Evolutionary conservation across 768 basidiomycete genomes (phyloP).

Genomic region (Lanmaoa pseudosensibilis): DNA sequence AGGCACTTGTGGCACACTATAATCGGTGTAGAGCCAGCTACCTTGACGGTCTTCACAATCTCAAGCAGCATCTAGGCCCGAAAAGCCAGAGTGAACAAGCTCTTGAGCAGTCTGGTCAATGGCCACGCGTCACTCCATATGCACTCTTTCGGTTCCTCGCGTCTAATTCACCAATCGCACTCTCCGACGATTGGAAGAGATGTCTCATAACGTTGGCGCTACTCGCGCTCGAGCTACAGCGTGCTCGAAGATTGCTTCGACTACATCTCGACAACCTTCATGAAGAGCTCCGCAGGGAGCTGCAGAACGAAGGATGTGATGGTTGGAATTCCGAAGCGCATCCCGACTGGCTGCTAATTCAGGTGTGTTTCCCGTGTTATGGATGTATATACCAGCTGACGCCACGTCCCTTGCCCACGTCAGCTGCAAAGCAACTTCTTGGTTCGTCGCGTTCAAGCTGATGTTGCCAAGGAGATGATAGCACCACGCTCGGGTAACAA

Average conservation of each 20-base stretch:
- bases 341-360: conserved; percentile 47
- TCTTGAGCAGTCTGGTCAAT: conserved; percentile 28
- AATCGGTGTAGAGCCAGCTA: conserved; percentile 6
- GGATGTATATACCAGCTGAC: not conserved
- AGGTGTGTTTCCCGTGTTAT: conserved; percentile 28
- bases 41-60: not conserved
- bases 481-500: conserved; percentile 37
- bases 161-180: conserved; percentile 15
- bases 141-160: conserved; percentile 34
- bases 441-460: conserved; percentile 42
- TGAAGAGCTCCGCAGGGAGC: conserved; percentile 34
- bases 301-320: conserved; percentile 26
- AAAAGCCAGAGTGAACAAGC: conserved; percentile 17
- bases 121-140: conserved; percentile 38
- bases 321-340: conserved; percentile 17
- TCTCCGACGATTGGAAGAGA: conserved; percentile 31
- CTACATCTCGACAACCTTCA: conserved; percentile 19
- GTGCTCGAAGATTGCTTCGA: conserved; percentile 36
- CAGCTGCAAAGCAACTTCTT: conserved; percentile 49
- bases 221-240: conserved; percentile 36
- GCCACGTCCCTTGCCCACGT: not conserved
- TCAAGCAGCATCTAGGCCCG: conserved; percentile 17
- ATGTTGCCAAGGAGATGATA: conserved; percentile 49
- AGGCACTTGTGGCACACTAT: conserved; percentile 13
- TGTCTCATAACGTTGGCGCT: conserved; percentile 32